Percentiles rank a stretch among this genome's conserved stretches.
Conservation (phyloP, 306 rosid species). For the Potentilla sterilis region DNA sequence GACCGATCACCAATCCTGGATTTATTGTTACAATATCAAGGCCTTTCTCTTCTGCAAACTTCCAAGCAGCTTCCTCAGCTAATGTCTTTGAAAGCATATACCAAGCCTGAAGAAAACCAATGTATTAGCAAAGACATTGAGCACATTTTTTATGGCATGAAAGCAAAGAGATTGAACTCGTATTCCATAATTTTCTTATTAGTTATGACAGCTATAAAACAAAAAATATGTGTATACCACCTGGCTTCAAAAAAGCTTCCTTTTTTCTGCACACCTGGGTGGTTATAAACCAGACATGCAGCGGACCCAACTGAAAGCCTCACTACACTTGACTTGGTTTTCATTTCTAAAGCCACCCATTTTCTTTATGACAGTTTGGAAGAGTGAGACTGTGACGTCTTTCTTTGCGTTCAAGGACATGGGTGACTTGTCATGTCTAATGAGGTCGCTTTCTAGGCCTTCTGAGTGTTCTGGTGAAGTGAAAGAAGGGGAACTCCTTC, state of each 20-base stretch:
- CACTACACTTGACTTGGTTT: neutral
- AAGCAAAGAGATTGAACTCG: neutral
- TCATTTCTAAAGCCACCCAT: neutral
- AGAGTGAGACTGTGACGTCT: conserved; percentile 3
- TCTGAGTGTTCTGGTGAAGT: conserved; percentile 39
- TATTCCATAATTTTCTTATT: neutral
- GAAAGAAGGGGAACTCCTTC: conserved; percentile 47
- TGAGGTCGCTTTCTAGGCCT: conserved; percentile 61
- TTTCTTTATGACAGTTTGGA: neutral
- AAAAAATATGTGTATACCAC: neutral
- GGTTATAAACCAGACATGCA: conserved; percentile 4
- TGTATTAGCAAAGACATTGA: neutral
- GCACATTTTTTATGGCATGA: neutral
- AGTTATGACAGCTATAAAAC: neutral
- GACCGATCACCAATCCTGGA: conserved; percentile 24
- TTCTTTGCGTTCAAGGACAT: conserved; percentile 16
- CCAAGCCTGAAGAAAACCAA: conserved; percentile 18
- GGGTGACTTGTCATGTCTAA: conserved; percentile 60
- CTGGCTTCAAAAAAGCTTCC: neutral
- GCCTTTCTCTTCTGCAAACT: conserved; percentile 22
- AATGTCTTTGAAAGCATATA: conserved; percentile 28
- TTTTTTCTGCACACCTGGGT: conserved; percentile 2
- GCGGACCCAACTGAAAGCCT: conserved; percentile 27
- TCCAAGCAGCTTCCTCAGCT: conserved; percentile 40
- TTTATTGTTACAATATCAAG: conserved; percentile 25